A percentile compares a stretch with the other conserved stretches of the same genome.
phyloP scores from a whole-genome alignment of 306 rosid genomes.

The Sophora flavescens region DNA sequence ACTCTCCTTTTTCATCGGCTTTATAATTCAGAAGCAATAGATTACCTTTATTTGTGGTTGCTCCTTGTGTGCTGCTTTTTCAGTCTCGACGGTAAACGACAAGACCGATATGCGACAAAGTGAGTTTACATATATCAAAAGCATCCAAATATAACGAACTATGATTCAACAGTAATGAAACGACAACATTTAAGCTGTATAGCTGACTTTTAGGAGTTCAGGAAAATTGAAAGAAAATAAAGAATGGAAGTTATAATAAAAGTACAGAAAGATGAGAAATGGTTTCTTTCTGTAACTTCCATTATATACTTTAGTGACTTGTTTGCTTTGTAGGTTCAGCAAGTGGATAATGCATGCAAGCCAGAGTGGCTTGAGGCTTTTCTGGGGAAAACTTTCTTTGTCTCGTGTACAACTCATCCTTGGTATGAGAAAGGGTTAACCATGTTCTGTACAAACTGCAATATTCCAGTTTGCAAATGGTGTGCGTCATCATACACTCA shows the following conservation, averaged over 20 bases:
- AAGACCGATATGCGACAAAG: background rate
- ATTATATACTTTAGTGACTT: constrained; percentile 16
- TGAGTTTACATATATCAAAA: background rate
- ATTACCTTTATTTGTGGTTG: background rate
- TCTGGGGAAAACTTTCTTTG: constrained; percentile 41
- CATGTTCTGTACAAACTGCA: constrained; percentile 49
- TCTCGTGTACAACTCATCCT: constrained; percentile 34
- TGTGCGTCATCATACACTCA: constrained; percentile 45
- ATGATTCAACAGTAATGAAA: background rate
- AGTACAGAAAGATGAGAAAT: background rate
- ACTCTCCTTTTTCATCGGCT: background rate
- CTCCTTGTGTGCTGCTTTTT: background rate
- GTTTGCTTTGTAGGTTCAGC: constrained; percentile 27
- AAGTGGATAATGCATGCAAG: background rate
- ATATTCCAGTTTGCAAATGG: constrained; percentile 46
- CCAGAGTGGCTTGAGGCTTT: constrained; percentile 46
- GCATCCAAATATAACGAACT: background rate
- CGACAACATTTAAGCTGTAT: background rate
- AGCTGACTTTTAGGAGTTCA: background rate
- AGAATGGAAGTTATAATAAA: background rate
- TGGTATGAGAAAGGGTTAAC: constrained; percentile 37
- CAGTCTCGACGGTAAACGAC: background rate
- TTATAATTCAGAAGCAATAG: background rate
- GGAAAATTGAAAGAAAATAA: background rate
- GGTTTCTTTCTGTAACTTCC: background rate